Percentiles rank a stretch among this genome's conserved stretches.
These are phyloP conservation scores for Tulasnella sp. DNA, from an alignment of 768 basidiomycete species.

Conservation along the genomic window DNA sequence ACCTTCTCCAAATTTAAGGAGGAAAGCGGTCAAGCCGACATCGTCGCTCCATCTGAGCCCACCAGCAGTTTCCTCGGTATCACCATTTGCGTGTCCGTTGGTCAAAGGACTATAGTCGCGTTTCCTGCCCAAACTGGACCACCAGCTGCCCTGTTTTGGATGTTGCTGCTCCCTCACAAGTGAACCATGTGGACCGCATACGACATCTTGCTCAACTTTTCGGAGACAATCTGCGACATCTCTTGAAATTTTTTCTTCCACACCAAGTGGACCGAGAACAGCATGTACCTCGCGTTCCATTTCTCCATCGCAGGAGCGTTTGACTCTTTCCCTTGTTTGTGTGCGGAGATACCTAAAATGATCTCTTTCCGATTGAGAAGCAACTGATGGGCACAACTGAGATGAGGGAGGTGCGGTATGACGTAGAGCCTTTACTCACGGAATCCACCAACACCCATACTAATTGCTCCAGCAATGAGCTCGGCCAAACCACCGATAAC, in stretches of 20 bases:
- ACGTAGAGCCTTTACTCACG: slow-evolving; percentile 24
- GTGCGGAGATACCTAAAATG: slow-evolving; percentile 73
- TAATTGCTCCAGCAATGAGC: slow-evolving; percentile 89
- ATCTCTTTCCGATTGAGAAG: slow-evolving; percentile 92
- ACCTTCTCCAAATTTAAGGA: slow-evolving; percentile 93
- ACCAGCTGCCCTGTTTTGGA: not conserved
- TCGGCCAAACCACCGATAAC: slow-evolving; percentile 91
- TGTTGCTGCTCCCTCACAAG: not conserved
- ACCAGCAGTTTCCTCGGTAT: slow-evolving; percentile 42
- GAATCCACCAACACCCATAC: slow-evolving; percentile 98
- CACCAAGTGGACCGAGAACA: slow-evolving; percentile 78
- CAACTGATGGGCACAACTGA: slow-evolving; percentile 32
- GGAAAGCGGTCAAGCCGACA: slow-evolving; percentile 81
- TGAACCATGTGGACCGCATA: slow-evolving; percentile 10
- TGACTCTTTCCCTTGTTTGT: slow-evolving; percentile 68
- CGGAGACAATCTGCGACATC: slow-evolving; percentile 66
- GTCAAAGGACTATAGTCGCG: slow-evolving; percentile 14
- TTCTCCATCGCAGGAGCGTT: slow-evolving; percentile 81
- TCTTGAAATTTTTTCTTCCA: slow-evolving; percentile 68
- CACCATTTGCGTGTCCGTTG: slow-evolving; percentile 4
- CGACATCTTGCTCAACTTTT: slow-evolving; percentile 40
- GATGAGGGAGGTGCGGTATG: not conserved
- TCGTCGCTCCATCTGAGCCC: slow-evolving; percentile 55
- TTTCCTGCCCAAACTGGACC: not conserved
- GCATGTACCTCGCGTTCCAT: slow-evolving; percentile 90